phyloP scores from a whole-genome alignment of 1,284 basidiomycete genomes.

The Moesziomyces aphidis region DNA sequence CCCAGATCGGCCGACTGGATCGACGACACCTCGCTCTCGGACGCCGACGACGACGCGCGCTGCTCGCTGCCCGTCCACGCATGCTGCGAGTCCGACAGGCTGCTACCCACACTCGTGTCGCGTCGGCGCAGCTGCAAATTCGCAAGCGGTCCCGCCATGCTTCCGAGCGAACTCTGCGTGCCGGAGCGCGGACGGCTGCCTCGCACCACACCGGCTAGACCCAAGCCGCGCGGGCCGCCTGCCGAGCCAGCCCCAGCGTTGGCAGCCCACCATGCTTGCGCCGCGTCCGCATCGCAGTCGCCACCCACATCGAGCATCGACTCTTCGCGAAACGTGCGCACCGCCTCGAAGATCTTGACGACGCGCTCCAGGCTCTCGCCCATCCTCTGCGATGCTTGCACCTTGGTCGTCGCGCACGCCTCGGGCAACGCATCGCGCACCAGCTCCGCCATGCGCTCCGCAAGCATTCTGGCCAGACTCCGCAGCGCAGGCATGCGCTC shows the following conservation, averaged over 20 bases:
- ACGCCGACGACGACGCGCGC: constrained; percentile 11
- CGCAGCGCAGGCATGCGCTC: constrained; percentile 10
- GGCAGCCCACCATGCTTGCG: neutral
- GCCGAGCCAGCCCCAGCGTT: neutral
- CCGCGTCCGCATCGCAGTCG: neutral
- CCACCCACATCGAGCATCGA: constrained; percentile 17
- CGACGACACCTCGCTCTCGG: constrained; percentile 25
- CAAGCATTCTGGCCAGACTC: constrained; percentile 13
- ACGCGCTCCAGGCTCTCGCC: constrained; percentile 17
- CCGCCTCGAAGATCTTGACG: constrained; percentile 27
- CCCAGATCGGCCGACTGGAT: neutral
- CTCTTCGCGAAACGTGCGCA: constrained; percentile 20
- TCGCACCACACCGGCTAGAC: neutral
- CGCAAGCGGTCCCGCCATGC: constrained; percentile 13
- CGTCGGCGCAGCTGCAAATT: constrained; percentile 20
- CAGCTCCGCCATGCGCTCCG: constrained; percentile 11
- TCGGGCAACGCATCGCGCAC: constrained; percentile 13
- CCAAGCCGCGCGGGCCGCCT: neutral
- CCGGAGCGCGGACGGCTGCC: constrained; percentile 1
- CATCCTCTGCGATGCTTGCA: constrained; percentile 24
- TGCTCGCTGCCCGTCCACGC: constrained; percentile 18
- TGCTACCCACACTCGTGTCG: constrained; percentile 26
- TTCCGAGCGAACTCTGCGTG: constrained; percentile 9
- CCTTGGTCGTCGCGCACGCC: constrained; percentile 10
- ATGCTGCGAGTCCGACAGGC: constrained; percentile 16